Evolutionary conservation across 2,329 filamentous ascomycete genomes (phyloP).

Genomic region (Neospermospora avenae): DNA sequence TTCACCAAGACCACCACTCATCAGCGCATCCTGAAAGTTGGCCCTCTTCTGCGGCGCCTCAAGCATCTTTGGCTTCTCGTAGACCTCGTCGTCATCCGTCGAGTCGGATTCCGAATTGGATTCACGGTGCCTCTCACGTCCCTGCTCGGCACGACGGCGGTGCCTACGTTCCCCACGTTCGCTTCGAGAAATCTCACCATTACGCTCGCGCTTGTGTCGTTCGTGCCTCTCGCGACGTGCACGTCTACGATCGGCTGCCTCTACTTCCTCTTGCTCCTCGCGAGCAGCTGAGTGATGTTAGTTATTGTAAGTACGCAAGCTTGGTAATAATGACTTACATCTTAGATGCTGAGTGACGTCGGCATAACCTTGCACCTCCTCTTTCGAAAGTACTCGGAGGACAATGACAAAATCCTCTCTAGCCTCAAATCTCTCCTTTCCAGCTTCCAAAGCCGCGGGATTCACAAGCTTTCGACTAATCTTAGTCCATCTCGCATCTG

Average conservation of each 20-base stretch:
- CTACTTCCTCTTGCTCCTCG: slow-evolving; percentile 32
- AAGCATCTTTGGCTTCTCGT: slow-evolving; percentile 28
- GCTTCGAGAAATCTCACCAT: slow-evolving; percentile 13
- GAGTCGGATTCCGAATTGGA: slow-evolving; percentile 27
- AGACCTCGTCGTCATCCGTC: slow-evolving; percentile 21
- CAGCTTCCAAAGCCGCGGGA: slow-evolving; percentile 77
- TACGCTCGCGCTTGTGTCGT: slow-evolving; percentile 32
- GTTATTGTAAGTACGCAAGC: background rate
- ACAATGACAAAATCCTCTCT: slow-evolving; percentile 94
- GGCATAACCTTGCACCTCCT: slow-evolving; percentile 87
- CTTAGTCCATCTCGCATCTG: slow-evolving; percentile 88
- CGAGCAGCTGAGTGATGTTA: slow-evolving; percentile 25
- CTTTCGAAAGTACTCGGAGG: slow-evolving; percentile 77
- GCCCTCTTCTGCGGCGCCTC: slow-evolving; percentile 27
- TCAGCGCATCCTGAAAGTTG: slow-evolving; percentile 26
- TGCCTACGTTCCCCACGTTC: slow-evolving; percentile 19
- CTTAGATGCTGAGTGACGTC: slow-evolving; percentile 76
- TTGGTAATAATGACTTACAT: slow-evolving; percentile 50
- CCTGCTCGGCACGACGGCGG: slow-evolving; percentile 21
- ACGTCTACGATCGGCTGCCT: slow-evolving; percentile 29
- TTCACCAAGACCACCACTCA: slow-evolving; percentile 32
- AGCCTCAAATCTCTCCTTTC: slow-evolving; percentile 86
- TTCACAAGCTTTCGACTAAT: slow-evolving; percentile 87
- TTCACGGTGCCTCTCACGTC: slow-evolving; percentile 18
- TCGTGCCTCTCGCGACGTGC: slow-evolving; percentile 34